Conservation (phyloP, 139 green algal genomes). For the Protoeuglena noctilucae region DNA sequence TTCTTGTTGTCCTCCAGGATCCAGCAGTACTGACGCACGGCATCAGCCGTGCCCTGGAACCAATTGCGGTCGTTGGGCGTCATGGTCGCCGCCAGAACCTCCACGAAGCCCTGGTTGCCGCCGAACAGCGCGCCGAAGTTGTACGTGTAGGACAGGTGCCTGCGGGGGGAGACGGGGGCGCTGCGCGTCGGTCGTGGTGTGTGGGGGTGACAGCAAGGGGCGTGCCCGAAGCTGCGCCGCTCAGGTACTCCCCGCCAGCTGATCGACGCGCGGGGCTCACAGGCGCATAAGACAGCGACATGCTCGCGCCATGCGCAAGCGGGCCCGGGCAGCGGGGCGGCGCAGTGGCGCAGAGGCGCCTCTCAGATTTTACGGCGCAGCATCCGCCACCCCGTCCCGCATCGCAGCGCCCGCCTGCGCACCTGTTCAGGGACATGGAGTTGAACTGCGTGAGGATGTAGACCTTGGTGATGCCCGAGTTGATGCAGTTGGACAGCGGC, state of each 20-base stretch:
- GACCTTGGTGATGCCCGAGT: constrained; percentile 91
- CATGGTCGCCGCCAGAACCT: constrained; percentile 85
- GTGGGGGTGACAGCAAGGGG: too few species aligned
- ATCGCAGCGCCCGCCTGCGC: not conserved
- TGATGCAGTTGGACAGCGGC: constrained; percentile 99
- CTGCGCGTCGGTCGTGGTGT: too few species aligned
- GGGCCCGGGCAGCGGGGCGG: too few species aligned
- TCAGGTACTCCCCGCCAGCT: too few species aligned
- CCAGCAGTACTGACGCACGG: constrained; percentile 93
- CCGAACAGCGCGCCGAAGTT: constrained; percentile 69
- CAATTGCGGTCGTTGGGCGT: constrained; percentile 59
- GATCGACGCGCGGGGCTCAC: too few species aligned
- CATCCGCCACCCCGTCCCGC: too few species aligned
- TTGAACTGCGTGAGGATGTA: constrained; percentile 98
- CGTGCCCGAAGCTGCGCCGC: too few species aligned
- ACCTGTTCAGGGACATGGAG: constrained; percentile 93
- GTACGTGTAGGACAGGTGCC: constrained; percentile 88
- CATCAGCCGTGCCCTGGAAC: constrained; percentile 94
- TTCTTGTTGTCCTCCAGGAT: constrained; percentile 85
- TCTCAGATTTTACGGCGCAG: too few species aligned
- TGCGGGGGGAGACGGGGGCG: too few species aligned
- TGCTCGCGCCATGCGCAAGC: too few species aligned
- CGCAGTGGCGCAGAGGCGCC: too few species aligned
- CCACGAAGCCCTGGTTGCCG: constrained; percentile 78
- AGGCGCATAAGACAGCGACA: too few species aligned